phyloP scores from a whole-genome alignment of 202 grass and related monocot species.

The Thinopyrum obtusiflorum region DNA sequence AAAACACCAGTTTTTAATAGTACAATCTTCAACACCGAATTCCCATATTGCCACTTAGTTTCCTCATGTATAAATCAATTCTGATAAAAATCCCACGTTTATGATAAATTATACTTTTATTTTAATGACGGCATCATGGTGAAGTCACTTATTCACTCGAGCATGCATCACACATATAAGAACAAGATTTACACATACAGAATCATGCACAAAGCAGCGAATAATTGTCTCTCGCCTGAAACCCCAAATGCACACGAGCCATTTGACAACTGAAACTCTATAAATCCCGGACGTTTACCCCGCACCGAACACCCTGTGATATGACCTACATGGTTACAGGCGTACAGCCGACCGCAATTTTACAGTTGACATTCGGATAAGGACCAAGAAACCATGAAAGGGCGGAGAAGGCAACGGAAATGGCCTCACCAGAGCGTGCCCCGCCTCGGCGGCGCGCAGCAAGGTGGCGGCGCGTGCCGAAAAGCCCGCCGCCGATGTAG shows the following conservation, averaged over 20 bases:
- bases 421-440: conserved; percentile 43
- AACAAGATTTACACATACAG: conserved; percentile 23
- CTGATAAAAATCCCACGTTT: background rate
- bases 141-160: conserved; percentile 7
- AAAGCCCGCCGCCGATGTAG: conserved; percentile 18
- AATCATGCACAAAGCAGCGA: conserved; percentile 29
- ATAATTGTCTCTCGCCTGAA: conserved; percentile 28
- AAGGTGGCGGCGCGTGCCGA: conserved; percentile 39
- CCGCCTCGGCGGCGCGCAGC: conserved; percentile 28
- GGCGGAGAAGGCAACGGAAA: conserved; percentile 28
- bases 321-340: conserved; percentile 30
- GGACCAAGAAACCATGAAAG: conserved; percentile 1
- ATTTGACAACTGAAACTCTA: conserved; percentile 36
- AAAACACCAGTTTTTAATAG: conserved; percentile 9
- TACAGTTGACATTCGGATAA: conserved; percentile 22
- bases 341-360: background rate
- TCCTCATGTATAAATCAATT: background rate
- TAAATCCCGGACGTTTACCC: conserved; percentile 28
- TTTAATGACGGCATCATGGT: background rate
- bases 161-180: conserved; percentile 1
- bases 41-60: background rate
- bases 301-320: background rate
- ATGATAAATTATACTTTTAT: background rate
- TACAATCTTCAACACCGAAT: background rate
- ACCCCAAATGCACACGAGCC: conserved; percentile 21